phyloP scores from a whole-genome alignment of 352 stramenopile species.

The Elongisporangium anandrum region DNA sequence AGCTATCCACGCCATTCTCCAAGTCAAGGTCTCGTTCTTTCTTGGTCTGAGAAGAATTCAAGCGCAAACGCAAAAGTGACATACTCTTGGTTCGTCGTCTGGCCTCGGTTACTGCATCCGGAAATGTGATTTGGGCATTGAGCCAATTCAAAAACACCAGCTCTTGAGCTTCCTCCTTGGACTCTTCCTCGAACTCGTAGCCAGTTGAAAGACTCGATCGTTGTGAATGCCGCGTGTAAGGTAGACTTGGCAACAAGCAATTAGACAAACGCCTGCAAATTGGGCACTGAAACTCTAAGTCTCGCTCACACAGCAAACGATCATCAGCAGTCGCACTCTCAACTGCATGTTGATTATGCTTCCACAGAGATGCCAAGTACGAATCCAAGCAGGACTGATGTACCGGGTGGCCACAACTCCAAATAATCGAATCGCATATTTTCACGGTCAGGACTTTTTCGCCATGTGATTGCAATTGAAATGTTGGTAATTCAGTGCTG shows the following conservation, averaged over 20 bases:
- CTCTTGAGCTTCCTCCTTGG: slow-evolving; percentile 30
- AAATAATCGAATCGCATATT: slow-evolving; percentile 22
- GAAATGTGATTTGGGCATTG: slow-evolving; percentile 47
- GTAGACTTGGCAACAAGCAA: slow-evolving; percentile 49
- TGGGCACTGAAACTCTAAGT: slow-evolving; percentile 75
- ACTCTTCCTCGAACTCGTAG: slow-evolving; percentile 30
- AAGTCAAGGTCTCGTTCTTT: slow-evolving; percentile 24
- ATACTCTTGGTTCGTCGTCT: slow-evolving; percentile 3
- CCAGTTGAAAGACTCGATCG: slow-evolving; percentile 2
- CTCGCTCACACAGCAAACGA: slow-evolving; percentile 55
- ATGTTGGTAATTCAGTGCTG: slow-evolving; percentile 1
- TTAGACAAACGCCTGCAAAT: slow-evolving; percentile 76
- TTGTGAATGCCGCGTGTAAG: slow-evolving; percentile 5
- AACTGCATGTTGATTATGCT: slow-evolving; percentile 40
- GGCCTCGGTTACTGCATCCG: slow-evolving; percentile 11
- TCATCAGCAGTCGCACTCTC: slow-evolving; percentile 49
- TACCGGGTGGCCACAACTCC: slow-evolving; percentile 70
- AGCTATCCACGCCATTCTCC: slow-evolving; percentile 41
- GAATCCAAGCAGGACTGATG: slow-evolving; percentile 66
- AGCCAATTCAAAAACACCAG: slow-evolving; percentile 46
- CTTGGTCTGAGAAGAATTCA: slow-evolving; percentile 27
- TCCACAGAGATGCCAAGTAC: slow-evolving; percentile 69
- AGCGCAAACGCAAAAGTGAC: slow-evolving; percentile 31
- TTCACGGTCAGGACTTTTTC: background rate
- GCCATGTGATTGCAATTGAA: background rate